Evolutionary conservation across 1,284 basidiomycete genomes (phyloP), one percentile per base, ranked within the genome.

Genomic region (Ceratobasidium theobromae): DNA sequence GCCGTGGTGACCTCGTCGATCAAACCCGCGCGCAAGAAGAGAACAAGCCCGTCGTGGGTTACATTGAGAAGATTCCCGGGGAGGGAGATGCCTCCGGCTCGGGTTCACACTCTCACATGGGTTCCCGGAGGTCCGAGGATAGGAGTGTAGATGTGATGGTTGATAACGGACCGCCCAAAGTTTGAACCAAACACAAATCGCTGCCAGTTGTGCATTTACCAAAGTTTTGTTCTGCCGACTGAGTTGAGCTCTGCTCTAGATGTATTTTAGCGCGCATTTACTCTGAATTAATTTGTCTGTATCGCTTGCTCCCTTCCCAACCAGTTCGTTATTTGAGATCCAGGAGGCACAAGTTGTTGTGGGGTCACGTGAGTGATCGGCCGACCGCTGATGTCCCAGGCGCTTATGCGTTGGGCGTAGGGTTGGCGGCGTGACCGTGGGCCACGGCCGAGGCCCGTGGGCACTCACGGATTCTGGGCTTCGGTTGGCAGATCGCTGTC

Each of bases 191-290:
- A 51, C 18, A 14, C 35, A 38, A 38, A 16, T 8, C 35, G n/a
- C 35, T 8, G 16, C 16, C 16, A 38, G 28, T 52, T 52, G 30
- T 43, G 8, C 32, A 1, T 23, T 62, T n/a, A 9, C 14, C 48
- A 9, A 51, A 51, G 41, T 46, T 21, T 52, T 40, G 46, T 33
- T 40, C 3, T 18, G 41, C 23, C 35, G 6, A 45, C 8, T 38
- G 9, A 21, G 43, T 14, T 38, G 35, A 8, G 35, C 16, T 16
- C 35, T 16, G 16, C 35, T 38, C 35, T 38, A 8, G 35, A 28
- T 64, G 58, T 64, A 52, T 52, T 64, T 30, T 52, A 43, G 25
- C n/a, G 8, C 12, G 57, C 57, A 64, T 64, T 52, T 52, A 64
- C 6, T 23, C 30, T 43, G 35, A 38, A 64, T 38, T 52, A 51